Percentiles rank a stretch among this genome's conserved stretches.
phyloP scores from a whole-genome alignment of 768 basidiomycete genomes.

The Gloeopeniophorella convolvens region DNA sequence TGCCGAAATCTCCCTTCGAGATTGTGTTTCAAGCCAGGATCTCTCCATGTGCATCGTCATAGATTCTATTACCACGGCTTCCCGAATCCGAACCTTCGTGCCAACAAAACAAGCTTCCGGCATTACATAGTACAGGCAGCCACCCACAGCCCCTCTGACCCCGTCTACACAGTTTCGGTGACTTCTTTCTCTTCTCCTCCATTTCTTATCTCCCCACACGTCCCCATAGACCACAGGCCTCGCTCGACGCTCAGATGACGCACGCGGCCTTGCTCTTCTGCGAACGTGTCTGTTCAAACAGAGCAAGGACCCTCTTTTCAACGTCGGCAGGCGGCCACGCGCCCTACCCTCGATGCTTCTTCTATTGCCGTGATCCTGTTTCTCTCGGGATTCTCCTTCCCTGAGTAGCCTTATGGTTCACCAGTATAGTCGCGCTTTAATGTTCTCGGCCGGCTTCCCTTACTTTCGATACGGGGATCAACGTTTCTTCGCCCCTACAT shows the following conservation, averaged over 20 bases:
- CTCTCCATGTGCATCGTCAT: neutral
- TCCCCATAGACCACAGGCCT: neutral
- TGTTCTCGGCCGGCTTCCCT: neutral
- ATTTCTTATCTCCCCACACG: slow-evolving; percentile 1
- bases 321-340: neutral
- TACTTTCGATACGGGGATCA: slow-evolving; percentile 10
- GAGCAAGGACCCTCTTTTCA: slow-evolving; percentile 7
- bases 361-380: neutral
- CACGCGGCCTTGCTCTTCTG: neutral
- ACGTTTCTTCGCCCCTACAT: too few species aligned
- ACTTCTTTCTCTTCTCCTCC: slow-evolving; percentile 8
- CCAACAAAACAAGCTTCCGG: neutral
- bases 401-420: neutral
- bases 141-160: neutral
- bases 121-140: neutral
- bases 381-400: neutral
- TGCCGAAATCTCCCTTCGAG: too few species aligned
- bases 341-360: neutral
- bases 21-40: neutral
- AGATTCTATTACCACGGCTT: neutral
- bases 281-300: slow-evolving; percentile 8
- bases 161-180: neutral
- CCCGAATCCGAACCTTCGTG: neutral
- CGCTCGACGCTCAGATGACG: neutral
- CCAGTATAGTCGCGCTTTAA: neutral